Evolutionary conservation across 768 basidiomycete species (phyloP).

Genomic region (Mycena galopus): DNA sequence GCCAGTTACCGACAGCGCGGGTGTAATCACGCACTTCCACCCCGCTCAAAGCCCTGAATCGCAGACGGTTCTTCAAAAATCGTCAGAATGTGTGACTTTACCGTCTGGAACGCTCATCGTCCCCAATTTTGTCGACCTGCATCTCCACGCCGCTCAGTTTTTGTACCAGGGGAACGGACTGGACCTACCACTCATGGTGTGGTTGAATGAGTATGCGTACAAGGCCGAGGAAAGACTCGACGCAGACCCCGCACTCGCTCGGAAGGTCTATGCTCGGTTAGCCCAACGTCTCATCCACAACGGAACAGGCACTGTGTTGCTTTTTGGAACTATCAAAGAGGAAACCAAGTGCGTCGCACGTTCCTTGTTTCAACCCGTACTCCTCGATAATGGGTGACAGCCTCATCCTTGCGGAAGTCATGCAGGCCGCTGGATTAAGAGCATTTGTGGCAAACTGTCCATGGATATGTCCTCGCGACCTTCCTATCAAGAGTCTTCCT

Average conservation of each 20-base stretch:
- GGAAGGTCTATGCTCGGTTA: slow-evolving; percentile 75
- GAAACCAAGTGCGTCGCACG: slow-evolving; percentile 87
- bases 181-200: slow-evolving; percentile 86
- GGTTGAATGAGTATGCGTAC: slow-evolving; percentile 87
- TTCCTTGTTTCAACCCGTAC: background rate
- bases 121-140: slow-evolving; percentile 87
- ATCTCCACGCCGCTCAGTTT: slow-evolving; percentile 92
- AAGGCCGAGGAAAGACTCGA: slow-evolving; percentile 86
- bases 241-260: slow-evolving; percentile 67
- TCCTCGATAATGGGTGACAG: slow-evolving; percentile 51
- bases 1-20: slow-evolving; percentile 52
- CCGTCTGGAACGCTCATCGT: slow-evolving; percentile 73
- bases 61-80: slow-evolving; percentile 42
- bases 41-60: slow-evolving; percentile 52
- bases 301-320: slow-evolving; percentile 82
- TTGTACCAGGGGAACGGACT: slow-evolving; percentile 90
- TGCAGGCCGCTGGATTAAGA: slow-evolving; percentile 79
- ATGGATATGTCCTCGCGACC: slow-evolving; percentile 86
- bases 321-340: slow-evolving; percentile 88
- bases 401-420: slow-evolving; percentile 80
- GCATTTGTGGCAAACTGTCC: slow-evolving; percentile 91
- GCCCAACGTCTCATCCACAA: slow-evolving; percentile 74
- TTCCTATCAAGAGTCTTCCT: slow-evolving; percentile 77
- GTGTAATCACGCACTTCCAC: slow-evolving; percentile 67
- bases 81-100: slow-evolving; percentile 46